Percentiles rank a stretch among this genome's conserved stretches.
phyloP scores from a whole-genome alignment of 1,284 basidiomycete species.

The Schizophyllum commune region DNA sequence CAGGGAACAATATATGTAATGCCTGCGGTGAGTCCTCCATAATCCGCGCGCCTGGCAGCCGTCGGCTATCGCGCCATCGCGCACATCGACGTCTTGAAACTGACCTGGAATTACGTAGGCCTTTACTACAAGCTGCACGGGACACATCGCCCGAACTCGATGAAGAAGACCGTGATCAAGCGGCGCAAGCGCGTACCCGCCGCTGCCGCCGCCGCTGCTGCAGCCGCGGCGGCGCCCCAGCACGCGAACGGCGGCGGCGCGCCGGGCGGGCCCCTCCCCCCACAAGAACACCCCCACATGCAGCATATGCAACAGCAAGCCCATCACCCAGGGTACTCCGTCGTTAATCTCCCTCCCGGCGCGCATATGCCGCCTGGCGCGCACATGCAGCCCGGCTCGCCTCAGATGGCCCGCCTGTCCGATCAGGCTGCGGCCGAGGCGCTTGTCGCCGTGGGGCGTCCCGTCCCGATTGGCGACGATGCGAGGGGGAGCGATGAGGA shows the following conservation, averaged over 20 bases:
- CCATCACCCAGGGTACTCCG: background rate
- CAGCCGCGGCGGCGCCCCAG: background rate
- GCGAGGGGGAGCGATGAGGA: constrained; percentile 23
- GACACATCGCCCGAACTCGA: constrained; percentile 92
- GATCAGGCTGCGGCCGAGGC: constrained; percentile 81
- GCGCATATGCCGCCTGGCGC: background rate
- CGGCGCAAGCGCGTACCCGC: constrained; percentile 93
- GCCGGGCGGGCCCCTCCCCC: background rate
- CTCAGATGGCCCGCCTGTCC: constrained; percentile 45
- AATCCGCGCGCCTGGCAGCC: background rate
- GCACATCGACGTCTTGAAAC: background rate
- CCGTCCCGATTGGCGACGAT: constrained; percentile 46
- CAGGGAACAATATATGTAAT: constrained; percentile 89
- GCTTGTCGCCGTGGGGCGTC: constrained; percentile 68
- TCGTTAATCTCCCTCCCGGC: background rate
- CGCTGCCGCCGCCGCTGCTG: constrained; percentile 27
- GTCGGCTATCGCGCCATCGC: constrained; percentile 2
- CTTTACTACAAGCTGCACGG: constrained; percentile 98
- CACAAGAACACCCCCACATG: background rate
- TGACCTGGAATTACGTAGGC: constrained; percentile 39
- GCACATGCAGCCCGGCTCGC: constrained; percentile 5
- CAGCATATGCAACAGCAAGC: background rate
- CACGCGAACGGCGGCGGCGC: background rate
- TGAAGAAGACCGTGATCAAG: constrained; percentile 99
- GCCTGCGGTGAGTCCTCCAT: constrained; percentile 73